phyloP scores from a whole-genome alignment of 257 asterid species.

The Ballota nigra region DNA sequence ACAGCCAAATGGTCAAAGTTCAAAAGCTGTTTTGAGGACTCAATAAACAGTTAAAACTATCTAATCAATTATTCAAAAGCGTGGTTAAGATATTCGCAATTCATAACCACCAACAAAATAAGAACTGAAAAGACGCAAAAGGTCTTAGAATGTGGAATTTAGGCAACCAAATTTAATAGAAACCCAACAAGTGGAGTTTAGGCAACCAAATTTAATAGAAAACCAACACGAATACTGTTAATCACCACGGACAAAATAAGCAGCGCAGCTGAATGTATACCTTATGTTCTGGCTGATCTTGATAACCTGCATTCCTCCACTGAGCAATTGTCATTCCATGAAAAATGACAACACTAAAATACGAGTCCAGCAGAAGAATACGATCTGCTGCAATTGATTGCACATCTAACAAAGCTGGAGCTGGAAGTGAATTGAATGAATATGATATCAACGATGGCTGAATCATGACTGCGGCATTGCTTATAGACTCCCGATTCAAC shows the following conservation, averaged over 20 bases:
- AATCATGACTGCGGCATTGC: conserved; percentile 96
- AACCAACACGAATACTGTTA: neutral
- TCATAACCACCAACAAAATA: no score
- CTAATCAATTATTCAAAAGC: no score
- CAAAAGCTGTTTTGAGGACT: neutral
- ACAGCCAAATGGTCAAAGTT: neutral
- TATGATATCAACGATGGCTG: conserved; percentile 89
- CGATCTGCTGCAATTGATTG: conserved; percentile 89
- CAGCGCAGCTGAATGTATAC: conserved; percentile 36
- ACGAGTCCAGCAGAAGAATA: conserved; percentile 87
- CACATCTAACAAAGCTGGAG: conserved; percentile 90
- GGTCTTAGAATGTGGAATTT: neutral
- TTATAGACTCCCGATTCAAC: conserved; percentile 86
- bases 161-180: neutral
- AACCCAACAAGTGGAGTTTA: neutral
- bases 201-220: neutral
- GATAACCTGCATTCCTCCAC: conserved; percentile 98
- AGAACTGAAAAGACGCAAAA: no score
- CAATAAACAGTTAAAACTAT: no score
- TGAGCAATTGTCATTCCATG: conserved; percentile 98
- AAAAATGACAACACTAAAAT: conserved; percentile 89
- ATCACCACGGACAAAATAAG: neutral
- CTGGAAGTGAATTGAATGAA: conserved; percentile 81
- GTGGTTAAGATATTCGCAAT: no score
- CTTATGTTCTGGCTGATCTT: conserved; percentile 84